Conservation (phyloP, 192 early-diverging fungal genomes). For the Mortierella antarctica region DNA sequence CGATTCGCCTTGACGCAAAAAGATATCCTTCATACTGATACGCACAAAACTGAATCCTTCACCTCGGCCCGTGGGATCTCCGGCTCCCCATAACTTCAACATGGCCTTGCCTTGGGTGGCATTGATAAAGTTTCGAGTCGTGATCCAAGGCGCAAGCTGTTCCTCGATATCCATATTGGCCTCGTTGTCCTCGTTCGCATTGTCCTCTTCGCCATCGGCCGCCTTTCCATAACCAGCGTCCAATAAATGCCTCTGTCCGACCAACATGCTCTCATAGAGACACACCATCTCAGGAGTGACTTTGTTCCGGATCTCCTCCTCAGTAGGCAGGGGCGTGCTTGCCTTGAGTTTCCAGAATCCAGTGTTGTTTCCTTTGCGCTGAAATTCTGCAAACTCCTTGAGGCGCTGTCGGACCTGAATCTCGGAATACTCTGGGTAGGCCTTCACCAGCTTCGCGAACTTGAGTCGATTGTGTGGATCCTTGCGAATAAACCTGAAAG, state of each 20-base stretch:
- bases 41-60: constrained; percentile 99
- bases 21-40: constrained; percentile 97
- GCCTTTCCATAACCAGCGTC: constrained; percentile 89
- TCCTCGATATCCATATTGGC: constrained; percentile 87
- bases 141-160: constrained; percentile 94
- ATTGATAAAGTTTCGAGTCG: constrained; percentile 95
- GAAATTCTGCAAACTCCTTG: constrained; percentile 97
- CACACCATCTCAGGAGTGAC: constrained; percentile 97
- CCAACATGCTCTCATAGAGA: constrained; percentile 91
- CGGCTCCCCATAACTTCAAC: constrained; percentile 95
- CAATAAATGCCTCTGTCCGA: constrained; percentile 89
- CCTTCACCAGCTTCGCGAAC: constrained; percentile 80
- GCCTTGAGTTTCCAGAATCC: constrained; percentile 94
- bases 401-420: constrained; percentile 89
- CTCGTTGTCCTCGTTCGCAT: constrained; percentile 76
- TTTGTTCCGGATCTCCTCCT: constrained; percentile 92
- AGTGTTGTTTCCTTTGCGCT: constrained; percentile 83
- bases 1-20: constrained; percentile 87
- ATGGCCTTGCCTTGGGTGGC: constrained; percentile 94
- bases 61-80: constrained; percentile 94
- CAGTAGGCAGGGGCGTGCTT: constrained; percentile 73
- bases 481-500: constrained; percentile 87
- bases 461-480: constrained; percentile 80
- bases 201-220: constrained; percentile 66
- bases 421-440: constrained; percentile 90